Conservation (phyloP, 2,329 filamentous ascomycete genomes). For the Microdochium paspali region DNA sequence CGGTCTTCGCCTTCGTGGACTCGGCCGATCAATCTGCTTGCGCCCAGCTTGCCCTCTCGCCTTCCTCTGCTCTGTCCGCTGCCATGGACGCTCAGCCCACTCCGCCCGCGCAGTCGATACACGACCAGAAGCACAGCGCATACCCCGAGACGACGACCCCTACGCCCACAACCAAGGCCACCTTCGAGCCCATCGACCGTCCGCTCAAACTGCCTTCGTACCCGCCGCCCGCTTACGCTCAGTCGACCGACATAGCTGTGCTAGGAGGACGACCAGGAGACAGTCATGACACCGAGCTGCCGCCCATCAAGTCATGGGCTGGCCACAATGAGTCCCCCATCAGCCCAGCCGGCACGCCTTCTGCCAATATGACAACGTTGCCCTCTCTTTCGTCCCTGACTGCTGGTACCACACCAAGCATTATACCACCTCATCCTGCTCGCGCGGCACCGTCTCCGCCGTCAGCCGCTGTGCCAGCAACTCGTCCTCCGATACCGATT, state of each 20-base stretch:
- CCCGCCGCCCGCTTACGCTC: conserved; percentile 26
- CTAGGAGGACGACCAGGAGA: neutral
- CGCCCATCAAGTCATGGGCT: conserved; percentile 28
- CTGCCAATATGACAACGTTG: conserved; percentile 10
- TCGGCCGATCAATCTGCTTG: neutral
- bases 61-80: neutral
- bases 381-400: conserved; percentile 3
- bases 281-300: conserved; percentile 23
- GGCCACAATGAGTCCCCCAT: conserved; percentile 12
- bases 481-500: conserved; percentile 11
- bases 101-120: neutral
- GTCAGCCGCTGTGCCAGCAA: conserved; percentile 12
- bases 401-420: neutral
- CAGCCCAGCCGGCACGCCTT: conserved; percentile 12
- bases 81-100: neutral
- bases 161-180: neutral
- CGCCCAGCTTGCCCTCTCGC: neutral
- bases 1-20: too few relatives aligned
- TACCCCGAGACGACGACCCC: neutral
- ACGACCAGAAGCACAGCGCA: neutral
- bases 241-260: conserved; percentile 18
- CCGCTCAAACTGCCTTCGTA: conserved; percentile 22
- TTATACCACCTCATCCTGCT: neutral
- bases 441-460: conserved; percentile 6
- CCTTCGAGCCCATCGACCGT: conserved; percentile 14